Conservation (phyloP, 306 rosid genomes). For the Cucumis hystrix region DNA sequence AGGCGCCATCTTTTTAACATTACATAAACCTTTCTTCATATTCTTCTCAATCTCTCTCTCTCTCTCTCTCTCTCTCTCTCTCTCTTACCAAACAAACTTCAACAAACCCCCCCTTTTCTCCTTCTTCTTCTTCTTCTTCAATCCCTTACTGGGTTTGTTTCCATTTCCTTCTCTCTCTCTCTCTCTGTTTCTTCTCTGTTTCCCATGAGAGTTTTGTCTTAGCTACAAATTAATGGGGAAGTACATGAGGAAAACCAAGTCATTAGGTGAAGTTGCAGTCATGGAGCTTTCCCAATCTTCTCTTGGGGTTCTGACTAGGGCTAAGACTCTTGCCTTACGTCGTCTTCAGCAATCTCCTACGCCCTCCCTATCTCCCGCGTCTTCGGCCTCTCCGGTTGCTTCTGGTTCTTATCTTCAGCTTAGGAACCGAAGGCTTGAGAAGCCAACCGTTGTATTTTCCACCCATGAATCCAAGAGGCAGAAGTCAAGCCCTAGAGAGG, state of each 20-base stretch:
- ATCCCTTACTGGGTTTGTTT: background rate
- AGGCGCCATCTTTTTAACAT: background rate
- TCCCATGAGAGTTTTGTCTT: conserved; percentile 13
- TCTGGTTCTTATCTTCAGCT: conserved; percentile 71
- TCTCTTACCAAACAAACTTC: background rate
- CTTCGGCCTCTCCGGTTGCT: conserved; percentile 6
- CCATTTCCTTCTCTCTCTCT: background rate
- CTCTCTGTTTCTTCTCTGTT: background rate
- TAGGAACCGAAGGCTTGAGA: conserved; percentile 61
- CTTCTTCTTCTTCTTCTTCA: background rate
- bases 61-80: background rate
- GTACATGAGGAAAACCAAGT: conserved; percentile 77
- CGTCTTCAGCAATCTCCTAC: conserved; percentile 30
- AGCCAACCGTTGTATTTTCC: conserved; percentile 23
- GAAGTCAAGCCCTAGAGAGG: conserved; percentile 11
- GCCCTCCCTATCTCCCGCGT: background rate
- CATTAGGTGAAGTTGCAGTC: conserved; percentile 36
- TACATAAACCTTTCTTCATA: conserved; percentile 10
- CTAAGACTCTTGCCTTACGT: conserved; percentile 70
- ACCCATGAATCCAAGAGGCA: conserved; percentile 28
- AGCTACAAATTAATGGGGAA: conserved; percentile 43
- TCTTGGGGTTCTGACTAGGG: conserved; percentile 78
- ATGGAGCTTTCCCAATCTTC: conserved; percentile 55
- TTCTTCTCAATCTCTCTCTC: background rate
- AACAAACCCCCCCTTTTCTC: background rate